A percentile compares a stretch with the other conserved stretches of the same genome.
Evolutionary conservation across 83 land plant genomes (phyloP).

Genomic region (Larix sibirica): DNA sequence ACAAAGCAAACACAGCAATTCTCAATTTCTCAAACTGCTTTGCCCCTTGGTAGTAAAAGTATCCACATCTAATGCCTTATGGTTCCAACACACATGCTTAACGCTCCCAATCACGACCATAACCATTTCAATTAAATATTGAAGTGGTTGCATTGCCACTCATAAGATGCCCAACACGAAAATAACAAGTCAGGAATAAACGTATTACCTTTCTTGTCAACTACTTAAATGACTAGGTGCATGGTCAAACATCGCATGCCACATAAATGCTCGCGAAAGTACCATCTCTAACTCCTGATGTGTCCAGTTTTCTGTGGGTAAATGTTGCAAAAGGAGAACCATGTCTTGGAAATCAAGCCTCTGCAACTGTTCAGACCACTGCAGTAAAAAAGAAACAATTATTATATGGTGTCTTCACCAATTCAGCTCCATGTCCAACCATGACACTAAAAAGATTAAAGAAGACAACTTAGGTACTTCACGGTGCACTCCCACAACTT

Average conservation of each 20-base stretch:
- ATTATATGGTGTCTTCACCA: not conserved
- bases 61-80: not conserved
- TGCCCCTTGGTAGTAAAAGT: not conserved
- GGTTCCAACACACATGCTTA: conserved; percentile 5
- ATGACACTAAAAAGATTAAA: not conserved
- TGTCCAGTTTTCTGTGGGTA: conserved; percentile 95
- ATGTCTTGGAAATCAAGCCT: conserved; percentile 95
- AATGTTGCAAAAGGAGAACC: conserved; percentile 96
- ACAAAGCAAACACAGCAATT: not conserved
- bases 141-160: not conserved
- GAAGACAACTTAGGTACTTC: not conserved
- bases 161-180: not conserved
- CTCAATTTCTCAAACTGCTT: conserved; percentile 1
- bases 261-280: conserved; percentile 98
- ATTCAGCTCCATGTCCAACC: not conserved
- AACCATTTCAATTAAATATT: not conserved
- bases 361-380: conserved; percentile 96
- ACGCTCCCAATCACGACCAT: not conserved
- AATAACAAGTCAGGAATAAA: not conserved
- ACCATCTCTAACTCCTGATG: conserved; percentile 97
- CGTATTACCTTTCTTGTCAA: conserved; percentile 13
- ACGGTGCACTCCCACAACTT: too few species aligned
- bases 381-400: conserved; percentile 17
- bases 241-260: conserved; percentile 97
- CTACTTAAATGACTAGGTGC: conserved; percentile 87